Conservation (phyloP, 2,329 filamentous ascomycete species). For the Monosporascus sp. region DNA sequence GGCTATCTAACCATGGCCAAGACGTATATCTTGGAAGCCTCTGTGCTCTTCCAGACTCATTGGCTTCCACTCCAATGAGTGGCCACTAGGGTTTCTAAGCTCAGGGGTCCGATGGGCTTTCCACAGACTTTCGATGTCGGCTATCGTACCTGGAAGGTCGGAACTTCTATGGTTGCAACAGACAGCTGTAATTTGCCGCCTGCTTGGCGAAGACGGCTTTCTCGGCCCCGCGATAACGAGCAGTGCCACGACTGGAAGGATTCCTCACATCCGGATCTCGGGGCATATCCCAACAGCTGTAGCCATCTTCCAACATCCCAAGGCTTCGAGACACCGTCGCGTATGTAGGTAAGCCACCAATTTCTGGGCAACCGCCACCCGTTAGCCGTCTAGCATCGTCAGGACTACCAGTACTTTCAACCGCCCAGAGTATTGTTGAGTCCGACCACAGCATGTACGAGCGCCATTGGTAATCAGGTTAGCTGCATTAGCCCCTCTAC, state of each 20-base stretch:
- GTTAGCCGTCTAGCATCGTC: no score
- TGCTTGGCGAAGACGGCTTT: background rate
- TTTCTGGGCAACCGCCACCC: background rate
- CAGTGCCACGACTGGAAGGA: background rate
- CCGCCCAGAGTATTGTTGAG: no score
- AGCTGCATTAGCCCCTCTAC: background rate
- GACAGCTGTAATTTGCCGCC: no score
- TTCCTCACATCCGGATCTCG: background rate
- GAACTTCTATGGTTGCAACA: no score
- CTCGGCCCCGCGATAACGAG: background rate
- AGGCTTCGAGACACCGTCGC: background rate
- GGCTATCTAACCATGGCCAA: no score
- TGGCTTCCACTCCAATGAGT: no score
- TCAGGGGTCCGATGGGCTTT: no score
- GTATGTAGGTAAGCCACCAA: background rate
- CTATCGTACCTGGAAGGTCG: background rate
- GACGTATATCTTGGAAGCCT: no score
- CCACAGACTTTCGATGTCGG: background rate
- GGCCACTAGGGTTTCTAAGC: no score
- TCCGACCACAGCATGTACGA: no score
- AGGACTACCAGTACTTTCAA: no score
- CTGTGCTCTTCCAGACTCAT: no score
- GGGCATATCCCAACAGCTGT: background rate
- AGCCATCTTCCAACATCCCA: background rate
- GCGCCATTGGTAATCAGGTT: background rate